These are phyloP conservation scores for Penicillium riverlandense DNA, from an alignment of 495 filamentous ascomycete species.

Conservation along the genomic window DNA sequence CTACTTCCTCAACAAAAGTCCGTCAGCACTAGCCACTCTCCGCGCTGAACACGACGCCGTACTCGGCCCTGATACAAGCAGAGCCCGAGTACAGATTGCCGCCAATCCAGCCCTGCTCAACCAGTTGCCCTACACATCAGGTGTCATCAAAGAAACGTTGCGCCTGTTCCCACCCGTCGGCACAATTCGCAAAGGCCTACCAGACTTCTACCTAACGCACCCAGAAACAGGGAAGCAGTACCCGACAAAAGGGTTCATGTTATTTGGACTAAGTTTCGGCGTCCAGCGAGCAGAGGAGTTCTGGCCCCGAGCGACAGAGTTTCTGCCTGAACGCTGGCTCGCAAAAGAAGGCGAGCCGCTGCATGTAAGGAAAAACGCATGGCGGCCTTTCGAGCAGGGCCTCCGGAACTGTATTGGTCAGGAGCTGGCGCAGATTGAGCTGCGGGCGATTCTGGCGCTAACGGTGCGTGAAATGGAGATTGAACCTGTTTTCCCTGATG, in stretches of 20 bases:
- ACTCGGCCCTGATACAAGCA: constrained; percentile 18
- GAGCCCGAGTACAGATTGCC: constrained; percentile 13
- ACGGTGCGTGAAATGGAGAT: constrained; percentile 31
- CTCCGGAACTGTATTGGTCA: constrained; percentile 46
- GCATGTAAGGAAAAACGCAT: constrained; percentile 23
- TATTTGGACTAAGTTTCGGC: too few species aligned
- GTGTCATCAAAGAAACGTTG: constrained; percentile 44
- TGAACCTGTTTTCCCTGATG: too few species aligned
- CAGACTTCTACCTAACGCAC: not conserved
- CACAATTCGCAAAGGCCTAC: constrained; percentile 13
- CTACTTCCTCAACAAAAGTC: constrained; percentile 41
- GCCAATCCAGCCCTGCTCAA: constrained; percentile 31
- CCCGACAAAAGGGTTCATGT: too few species aligned
- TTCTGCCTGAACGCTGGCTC: constrained; percentile 18
- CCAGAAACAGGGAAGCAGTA: too few species aligned
- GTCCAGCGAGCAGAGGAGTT: too few species aligned
- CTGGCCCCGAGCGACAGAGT: not conserved
- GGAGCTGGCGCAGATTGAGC: constrained; percentile 37
- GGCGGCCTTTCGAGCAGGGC: constrained; percentile 41
- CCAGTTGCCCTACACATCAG: constrained; percentile 33
- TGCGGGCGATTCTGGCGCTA: constrained; percentile 30
- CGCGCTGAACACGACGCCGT: constrained; percentile 38
- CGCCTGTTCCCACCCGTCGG: constrained; percentile 30
- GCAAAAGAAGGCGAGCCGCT: constrained; percentile 2
- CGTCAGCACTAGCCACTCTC: constrained; percentile 26